Percentiles rank a stretch among this genome's conserved stretches.
These are phyloP conservation scores for Fusarium torreyae DNA, from an alignment of 2,329 filamentous ascomycete species.

Conservation along the genomic window DNA sequence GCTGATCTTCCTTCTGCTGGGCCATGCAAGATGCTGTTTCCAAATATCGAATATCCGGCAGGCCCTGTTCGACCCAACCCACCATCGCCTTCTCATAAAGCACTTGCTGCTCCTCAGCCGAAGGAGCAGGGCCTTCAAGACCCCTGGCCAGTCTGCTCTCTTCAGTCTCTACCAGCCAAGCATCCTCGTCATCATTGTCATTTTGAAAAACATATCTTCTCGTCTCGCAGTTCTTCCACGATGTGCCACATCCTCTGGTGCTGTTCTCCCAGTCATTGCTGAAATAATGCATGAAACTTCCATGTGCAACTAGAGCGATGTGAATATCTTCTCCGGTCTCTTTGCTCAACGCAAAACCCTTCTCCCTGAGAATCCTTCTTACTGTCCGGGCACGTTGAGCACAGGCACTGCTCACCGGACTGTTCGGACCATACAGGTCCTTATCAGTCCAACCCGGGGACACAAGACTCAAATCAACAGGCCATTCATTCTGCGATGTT, in stretches of 20 bases:
- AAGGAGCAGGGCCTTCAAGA: constrained; percentile 20
- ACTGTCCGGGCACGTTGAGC: constrained; percentile 30
- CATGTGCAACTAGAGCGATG: constrained; percentile 37
- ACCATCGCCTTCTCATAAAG: constrained; percentile 37
- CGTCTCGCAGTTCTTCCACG: constrained; percentile 39
- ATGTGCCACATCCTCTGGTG: constrained; percentile 19
- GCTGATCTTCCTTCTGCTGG: constrained; percentile 1
- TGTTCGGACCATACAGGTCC: constrained; percentile 34
- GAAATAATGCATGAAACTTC: constrained; percentile 40
- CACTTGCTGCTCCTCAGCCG: constrained; percentile 20
- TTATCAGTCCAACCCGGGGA: constrained; percentile 30
- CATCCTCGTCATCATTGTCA: constrained; percentile 28
- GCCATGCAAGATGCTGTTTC: constrained; percentile 23
- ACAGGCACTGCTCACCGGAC: constrained; percentile 31
- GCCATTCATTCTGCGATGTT: constrained; percentile 22
- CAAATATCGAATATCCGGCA: constrained; percentile 34
- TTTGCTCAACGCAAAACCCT: constrained; percentile 11
- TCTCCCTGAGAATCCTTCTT: constrained; percentile 32
- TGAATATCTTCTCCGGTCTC: constrained; percentile 26
- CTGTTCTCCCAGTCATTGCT: constrained; percentile 42
- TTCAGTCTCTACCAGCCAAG: constrained; percentile 34
- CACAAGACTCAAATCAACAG: constrained; percentile 34
- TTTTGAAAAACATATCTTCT: constrained; percentile 35
- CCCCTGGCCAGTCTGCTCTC: constrained; percentile 32
- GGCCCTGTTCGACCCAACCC: constrained; percentile 32